Evolutionary conservation across 2,329 filamentous ascomycete genomes (phyloP).

Genomic region (Penicillium psychrosexuale): DNA sequence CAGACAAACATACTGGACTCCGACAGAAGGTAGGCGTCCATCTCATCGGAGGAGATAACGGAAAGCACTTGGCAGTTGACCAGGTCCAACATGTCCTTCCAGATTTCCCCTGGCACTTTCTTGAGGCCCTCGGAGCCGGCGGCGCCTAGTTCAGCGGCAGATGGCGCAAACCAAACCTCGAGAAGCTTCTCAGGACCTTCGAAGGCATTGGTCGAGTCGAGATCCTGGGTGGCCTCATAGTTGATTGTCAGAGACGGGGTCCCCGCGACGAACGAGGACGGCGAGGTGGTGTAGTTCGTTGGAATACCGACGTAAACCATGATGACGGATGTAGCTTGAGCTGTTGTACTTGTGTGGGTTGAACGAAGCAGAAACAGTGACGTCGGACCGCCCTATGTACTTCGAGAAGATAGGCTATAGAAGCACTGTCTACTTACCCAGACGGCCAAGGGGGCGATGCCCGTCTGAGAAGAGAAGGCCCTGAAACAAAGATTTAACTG

Average conservation of each 20-base stretch:
- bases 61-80: slow-evolving; percentile 99
- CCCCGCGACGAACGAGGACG: slow-evolving; percentile 68
- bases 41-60: slow-evolving; percentile 84
- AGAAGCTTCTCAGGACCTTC: slow-evolving; percentile 97
- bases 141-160: slow-evolving; percentile 64
- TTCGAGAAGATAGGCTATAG: slow-evolving; percentile 48
- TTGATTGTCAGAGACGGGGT: slow-evolving; percentile 95
- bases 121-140: slow-evolving; percentile 77
- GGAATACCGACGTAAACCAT: slow-evolving; percentile 85
- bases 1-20: slow-evolving; percentile 99
- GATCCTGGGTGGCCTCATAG: slow-evolving; percentile 84
- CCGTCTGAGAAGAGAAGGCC: slow-evolving; percentile 96
- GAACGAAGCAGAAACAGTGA: slow-evolving; percentile 18
- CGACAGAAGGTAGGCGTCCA: slow-evolving; percentile 94
- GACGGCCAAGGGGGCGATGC: slow-evolving; percentile 86
- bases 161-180: slow-evolving; percentile 95
- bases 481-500: slow-evolving; percentile 73
- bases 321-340: slow-evolving; percentile 29
- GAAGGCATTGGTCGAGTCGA: slow-evolving; percentile 94
- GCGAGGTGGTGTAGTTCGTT: slow-evolving; percentile 76
- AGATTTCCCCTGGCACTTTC: slow-evolving; percentile 74
- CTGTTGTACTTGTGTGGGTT: slow-evolving; percentile 13
- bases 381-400: slow-evolving; percentile 24
- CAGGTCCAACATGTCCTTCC: slow-evolving; percentile 96
- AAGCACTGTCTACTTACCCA: slow-evolving; percentile 96